Evolutionary conservation across 2,329 filamentous ascomycete species (phyloP).

Genomic region (Mycosphaerella sp.): DNA sequence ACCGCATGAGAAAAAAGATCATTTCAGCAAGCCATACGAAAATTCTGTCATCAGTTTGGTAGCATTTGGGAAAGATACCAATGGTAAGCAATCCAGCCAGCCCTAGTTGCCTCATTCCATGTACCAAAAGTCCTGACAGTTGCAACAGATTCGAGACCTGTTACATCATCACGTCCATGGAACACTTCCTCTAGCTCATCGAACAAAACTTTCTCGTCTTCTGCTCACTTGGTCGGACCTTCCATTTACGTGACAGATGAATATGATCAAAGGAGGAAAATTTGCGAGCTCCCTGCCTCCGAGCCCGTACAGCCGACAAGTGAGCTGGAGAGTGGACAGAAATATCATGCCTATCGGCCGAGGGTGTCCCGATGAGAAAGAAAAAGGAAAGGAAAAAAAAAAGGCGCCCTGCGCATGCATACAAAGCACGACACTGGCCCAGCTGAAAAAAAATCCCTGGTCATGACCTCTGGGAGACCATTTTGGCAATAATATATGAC

Average conservation of each 20-base stretch:
- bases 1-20: neutral
- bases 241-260: slow-evolving; percentile 6
- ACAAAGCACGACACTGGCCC: no score
- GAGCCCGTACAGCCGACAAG: neutral
- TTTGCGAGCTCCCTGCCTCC: slow-evolving; percentile 3
- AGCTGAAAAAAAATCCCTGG: no score
- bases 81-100: neutral
- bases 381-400: no score
- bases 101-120: neutral
- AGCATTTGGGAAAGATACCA: neutral
- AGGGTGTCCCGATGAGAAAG: neutral
- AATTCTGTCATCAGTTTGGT: slow-evolving; percentile 6
- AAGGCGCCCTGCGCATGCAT: no score
- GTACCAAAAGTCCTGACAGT: neutral
- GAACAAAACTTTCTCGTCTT: no score
- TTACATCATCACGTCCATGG: no score
- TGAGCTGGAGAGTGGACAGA: slow-evolving; percentile 2
- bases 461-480: no score
- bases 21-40: neutral
- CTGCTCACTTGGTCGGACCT: neutral
- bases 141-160: no score
- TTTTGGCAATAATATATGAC: no score
- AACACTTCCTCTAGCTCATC: no score
- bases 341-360: slow-evolving; percentile 5
- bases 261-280: neutral